Percentiles rank a stretch among this genome's conserved stretches.
These are phyloP conservation scores for Ogataea glucozyma DNA, from an alignment of 805 yeast genomes.

Conservation along the genomic window DNA sequence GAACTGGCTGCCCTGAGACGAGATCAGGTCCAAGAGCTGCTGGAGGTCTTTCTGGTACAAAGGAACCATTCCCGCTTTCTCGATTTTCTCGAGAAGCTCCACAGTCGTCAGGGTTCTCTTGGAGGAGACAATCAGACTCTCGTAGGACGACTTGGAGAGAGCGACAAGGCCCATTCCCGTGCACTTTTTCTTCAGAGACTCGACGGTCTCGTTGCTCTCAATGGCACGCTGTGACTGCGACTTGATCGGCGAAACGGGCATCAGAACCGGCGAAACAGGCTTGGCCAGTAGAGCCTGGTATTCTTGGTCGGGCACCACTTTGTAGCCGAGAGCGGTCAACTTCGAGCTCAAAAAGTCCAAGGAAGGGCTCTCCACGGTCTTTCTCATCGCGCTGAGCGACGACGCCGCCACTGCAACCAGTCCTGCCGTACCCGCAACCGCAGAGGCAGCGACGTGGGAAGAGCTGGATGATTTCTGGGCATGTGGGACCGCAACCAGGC, in stretches of 20 bases:
- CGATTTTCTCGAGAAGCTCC: slow-evolving; percentile 28
- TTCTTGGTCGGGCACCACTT: slow-evolving; percentile 24
- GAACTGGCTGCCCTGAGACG: slow-evolving; percentile 25
- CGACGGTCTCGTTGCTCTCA: slow-evolving; percentile 25
- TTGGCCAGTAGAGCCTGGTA: slow-evolving; percentile 21
- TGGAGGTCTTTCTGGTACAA: slow-evolving; percentile 22
- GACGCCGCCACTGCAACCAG: slow-evolving; percentile 36
- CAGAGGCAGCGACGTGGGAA: slow-evolving; percentile 2
- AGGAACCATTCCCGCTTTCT: slow-evolving; percentile 28
- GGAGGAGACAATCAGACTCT: slow-evolving; percentile 30
- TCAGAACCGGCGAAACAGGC: slow-evolving; percentile 6
- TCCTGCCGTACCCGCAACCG: slow-evolving; percentile 36
- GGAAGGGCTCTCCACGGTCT: slow-evolving; percentile 28
- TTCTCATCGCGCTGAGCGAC: slow-evolving; percentile 28
- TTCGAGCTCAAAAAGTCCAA: slow-evolving; percentile 28
- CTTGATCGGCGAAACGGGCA: slow-evolving; percentile 18
- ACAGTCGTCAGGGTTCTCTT: slow-evolving; percentile 30
- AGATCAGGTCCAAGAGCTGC: slow-evolving; percentile 21
- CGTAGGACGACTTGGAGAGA: slow-evolving; percentile 29
- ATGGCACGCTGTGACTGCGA: slow-evolving; percentile 10
- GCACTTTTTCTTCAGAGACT: slow-evolving; percentile 28
- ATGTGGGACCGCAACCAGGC: slow-evolving; percentile 11
- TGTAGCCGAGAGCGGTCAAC: slow-evolving; percentile 28
- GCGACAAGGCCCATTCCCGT: slow-evolving; percentile 29
- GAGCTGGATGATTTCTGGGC: neutral